Conservation (phyloP, 495 filamentous ascomycete species). For the Tuber indicum region DNA sequence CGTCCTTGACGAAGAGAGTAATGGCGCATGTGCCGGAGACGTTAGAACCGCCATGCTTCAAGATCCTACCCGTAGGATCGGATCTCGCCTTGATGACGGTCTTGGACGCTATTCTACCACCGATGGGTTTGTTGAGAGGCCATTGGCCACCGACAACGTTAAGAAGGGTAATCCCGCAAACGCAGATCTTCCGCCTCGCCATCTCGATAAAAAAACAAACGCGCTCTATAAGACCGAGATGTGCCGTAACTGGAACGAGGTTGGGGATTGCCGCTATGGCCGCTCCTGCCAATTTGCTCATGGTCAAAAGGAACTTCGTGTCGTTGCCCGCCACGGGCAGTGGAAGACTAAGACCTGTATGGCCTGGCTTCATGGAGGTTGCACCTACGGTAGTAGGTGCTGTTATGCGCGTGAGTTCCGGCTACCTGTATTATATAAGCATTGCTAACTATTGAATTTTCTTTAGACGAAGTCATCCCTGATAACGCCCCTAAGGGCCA, state of each 20-base stretch:
- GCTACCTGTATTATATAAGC: neutral
- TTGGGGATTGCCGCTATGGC: slow-evolving; percentile 39
- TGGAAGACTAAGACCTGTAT: slow-evolving; percentile 42
- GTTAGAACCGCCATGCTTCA: neutral
- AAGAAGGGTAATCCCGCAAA: neutral
- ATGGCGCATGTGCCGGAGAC: neutral
- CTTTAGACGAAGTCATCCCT: slow-evolving; percentile 28
- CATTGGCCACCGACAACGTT: neutral
- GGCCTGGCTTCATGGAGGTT: slow-evolving; percentile 40
- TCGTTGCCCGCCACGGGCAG: slow-evolving; percentile 36
- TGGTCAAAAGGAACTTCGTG: slow-evolving; percentile 36
- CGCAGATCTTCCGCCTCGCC: slow-evolving; percentile 27
- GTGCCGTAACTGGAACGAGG: slow-evolving; percentile 39
- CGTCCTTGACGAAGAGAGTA: neutral
- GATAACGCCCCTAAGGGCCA: neutral
- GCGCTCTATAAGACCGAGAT: slow-evolving; percentile 41
- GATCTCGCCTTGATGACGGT: neutral
- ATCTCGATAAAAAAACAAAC: slow-evolving; percentile 39
- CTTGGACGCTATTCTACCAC: neutral
- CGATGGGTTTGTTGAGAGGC: neutral
- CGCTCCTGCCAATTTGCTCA: slow-evolving; percentile 41
- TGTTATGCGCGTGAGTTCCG: slow-evolving; percentile 38
- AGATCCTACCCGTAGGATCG: neutral
- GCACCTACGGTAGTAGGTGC: slow-evolving; percentile 40
- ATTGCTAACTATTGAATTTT: neutral